Base-by-base conservation (phyloP, 805 yeast species). In the Teunomyces stri region DNA sequence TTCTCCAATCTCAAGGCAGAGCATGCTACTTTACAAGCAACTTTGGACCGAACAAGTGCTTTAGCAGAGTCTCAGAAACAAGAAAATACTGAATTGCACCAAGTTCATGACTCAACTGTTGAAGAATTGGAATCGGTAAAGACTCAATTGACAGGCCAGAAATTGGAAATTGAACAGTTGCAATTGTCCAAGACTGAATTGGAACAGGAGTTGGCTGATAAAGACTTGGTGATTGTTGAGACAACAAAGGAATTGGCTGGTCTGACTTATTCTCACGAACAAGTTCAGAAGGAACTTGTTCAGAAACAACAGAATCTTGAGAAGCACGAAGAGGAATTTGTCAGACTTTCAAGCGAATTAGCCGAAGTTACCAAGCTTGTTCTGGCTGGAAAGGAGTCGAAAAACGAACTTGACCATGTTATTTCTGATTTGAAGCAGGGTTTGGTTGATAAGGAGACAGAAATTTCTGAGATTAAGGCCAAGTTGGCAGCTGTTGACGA, bases 161-260 rank as follows among this genome's bases (percentile, higher is more conserved):
- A 46, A 21, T 27, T 35, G 9, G 51, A 52, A 12, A 46, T 48
- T 15, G 45, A 43, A 5, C 30, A 5, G 11, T 34, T 51, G 15
- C 41, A 42, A 13, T 36, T 11, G 13, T 21, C 41, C 18, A 37
- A 22, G 28, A 28, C 34, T 25, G 44, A 41, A 4, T 31, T 50
- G 15, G 48, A 46, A n/a, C 38, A 45, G 13, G 38, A 35, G 13
- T 39, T 48, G 33, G 28, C 43, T 9, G 52, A 51, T 16, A 51
- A 48, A 13, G 53, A 51, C 4, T 47, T 48, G 16, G 40, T 43
- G 12, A 35, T 51, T 10, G 37, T 43, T 28, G 53, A 51, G 37
- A 35, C 12, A 12, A 47, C 51, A 18, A 51, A 43, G n/a, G 51
- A 37, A 37, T 37, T 37, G 18, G 29, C 29, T 13, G 40, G 13